These are phyloP conservation scores for Avena eriantha DNA, from an alignment of 176 grass and related monocot genomes.

Conservation along the genomic window DNA sequence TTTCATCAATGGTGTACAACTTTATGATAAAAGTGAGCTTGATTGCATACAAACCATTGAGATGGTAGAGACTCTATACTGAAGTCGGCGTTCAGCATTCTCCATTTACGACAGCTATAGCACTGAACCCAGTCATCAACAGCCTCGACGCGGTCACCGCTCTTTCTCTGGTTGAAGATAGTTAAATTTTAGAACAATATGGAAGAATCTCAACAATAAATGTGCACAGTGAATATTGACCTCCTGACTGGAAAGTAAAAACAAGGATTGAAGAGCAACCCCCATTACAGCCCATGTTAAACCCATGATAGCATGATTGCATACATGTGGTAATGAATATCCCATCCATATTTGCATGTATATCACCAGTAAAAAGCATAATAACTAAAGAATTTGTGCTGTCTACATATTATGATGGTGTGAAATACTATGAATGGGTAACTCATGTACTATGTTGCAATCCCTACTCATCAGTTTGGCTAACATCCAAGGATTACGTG, in stretches of 20 bases:
- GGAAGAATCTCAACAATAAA: background rate
- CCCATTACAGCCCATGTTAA: background rate
- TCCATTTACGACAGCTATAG: slow-evolving; percentile 75
- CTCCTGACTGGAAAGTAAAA: background rate
- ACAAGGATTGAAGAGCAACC: background rate
- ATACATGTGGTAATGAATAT: background rate
- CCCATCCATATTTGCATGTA: background rate
- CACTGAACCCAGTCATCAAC: slow-evolving; percentile 90
- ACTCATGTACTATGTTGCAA: no score
- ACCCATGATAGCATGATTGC: no score
- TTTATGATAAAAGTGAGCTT: slow-evolving; percentile 18
- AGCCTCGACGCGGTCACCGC: slow-evolving; percentile 36
- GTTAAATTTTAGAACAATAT: slow-evolving; percentile 14
- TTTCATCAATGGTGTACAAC: background rate
- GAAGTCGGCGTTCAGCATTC: slow-evolving; percentile 57
- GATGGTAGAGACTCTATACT: slow-evolving; percentile 52
- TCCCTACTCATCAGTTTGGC: no score
- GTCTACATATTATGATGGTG: no score
- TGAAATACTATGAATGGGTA: no score
- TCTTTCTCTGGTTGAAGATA: slow-evolving; percentile 61
- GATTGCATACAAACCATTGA: slow-evolving; percentile 62
- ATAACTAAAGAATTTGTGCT: no score
- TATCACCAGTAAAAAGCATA: background rate
- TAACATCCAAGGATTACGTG: no score
- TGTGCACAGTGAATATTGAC: slow-evolving; percentile 12